Base-by-base conservation (phyloP, 2,329 filamentous ascomycete genomes). In the Claviceps cyperi region DNA sequence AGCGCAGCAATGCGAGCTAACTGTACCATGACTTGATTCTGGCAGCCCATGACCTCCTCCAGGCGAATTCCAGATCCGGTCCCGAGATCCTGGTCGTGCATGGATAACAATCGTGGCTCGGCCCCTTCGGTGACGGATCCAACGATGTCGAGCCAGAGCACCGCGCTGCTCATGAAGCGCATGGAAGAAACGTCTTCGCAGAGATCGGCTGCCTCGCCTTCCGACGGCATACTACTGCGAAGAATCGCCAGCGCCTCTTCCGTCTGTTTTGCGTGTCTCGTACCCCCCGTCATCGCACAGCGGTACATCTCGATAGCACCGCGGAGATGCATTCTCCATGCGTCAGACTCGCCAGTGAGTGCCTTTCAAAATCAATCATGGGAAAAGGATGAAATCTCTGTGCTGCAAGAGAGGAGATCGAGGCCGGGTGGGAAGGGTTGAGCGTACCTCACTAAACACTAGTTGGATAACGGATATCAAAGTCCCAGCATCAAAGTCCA, bases 101-200 rank as follows among this genome's bases (percentile, higher is more conserved):
- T 48, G 21, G 55, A 56, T 0, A 52, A 38, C 13, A 55, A 15
- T 1, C 46, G 47, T 0, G 57, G 58, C 1, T 50, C 17, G 1
- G 40, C 46, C 1, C 52, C 53, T 0, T 51, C 58, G 1, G 58
- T 51, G 0, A 55, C 45, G 1, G 54, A 56, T 0, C 56, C 52
- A 0, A 58, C 32, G 2, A 60, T 40, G 1, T 60, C 57, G 1
- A 60, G 52, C 58, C 58, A 60, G 5, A 60, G 32, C 3, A 59
- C 43, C 1, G 55, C 55, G 0, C 50, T 47, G 0, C 59, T 43
- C 1, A 56, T 43, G 28, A 59, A 60, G 11, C 37, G 54, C 47
- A 57, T 50, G 0, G 55, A 9, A 46, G 47, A 15, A 52, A 40
- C 19, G 47, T 49, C 17, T 50, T 51, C 5, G 53, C 53, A 5